Percentiles rank a stretch among this genome's conserved stretches.
These are phyloP conservation scores for Penicillium griseofulvum DNA, from an alignment of 2,329 filamentous ascomycete species.

Conservation along the genomic window DNA sequence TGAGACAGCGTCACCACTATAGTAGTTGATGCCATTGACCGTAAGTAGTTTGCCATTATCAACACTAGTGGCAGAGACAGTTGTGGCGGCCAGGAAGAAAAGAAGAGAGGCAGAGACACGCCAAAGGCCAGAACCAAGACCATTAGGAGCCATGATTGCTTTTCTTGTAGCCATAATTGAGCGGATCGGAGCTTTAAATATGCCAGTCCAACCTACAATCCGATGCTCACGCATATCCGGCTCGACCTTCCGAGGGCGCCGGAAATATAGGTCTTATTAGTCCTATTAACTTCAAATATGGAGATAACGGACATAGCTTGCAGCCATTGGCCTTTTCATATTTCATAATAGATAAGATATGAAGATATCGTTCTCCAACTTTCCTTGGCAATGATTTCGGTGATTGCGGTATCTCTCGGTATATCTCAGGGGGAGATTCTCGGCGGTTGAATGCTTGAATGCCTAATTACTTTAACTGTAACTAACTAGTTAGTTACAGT, in stretches of 20 bases:
- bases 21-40: slow-evolving; percentile 35
- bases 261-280: not conserved
- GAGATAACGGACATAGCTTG: not conserved
- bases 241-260: not conserved
- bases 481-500: too few relatives aligned
- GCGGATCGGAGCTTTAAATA: not conserved
- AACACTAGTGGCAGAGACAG: not conserved
- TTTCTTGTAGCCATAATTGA: not conserved
- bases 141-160: not conserved
- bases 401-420: too few relatives aligned
- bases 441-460: not conserved
- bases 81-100: not conserved
- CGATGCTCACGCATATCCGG: not conserved
- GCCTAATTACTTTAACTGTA: not conserved
- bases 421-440: not conserved
- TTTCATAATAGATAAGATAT: not conserved
- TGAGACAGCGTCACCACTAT: slow-evolving; percentile 22
- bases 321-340: not conserved
- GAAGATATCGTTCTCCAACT: not conserved
- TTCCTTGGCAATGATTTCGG: not conserved
- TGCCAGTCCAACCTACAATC: not conserved
- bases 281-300: not conserved
- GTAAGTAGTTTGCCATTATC: slow-evolving; percentile 14
- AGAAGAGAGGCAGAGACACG: not conserved
- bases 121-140: not conserved